Evolutionary conservation across 805 yeast species (phyloP).

Genomic region (Candida saitoana): DNA sequence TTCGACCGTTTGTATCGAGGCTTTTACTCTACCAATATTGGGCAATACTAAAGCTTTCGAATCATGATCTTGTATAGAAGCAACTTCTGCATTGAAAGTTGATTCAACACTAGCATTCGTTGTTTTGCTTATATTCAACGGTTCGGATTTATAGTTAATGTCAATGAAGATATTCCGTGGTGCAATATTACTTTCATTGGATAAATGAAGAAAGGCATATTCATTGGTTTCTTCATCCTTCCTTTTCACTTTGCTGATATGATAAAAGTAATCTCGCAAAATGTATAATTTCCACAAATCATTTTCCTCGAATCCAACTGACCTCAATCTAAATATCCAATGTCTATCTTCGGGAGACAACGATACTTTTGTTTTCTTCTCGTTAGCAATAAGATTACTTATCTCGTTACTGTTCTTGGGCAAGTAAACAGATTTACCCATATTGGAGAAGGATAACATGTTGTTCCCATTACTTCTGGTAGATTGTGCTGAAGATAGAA

Average conservation of each 20-base stretch:
- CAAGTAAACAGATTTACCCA: constrained; percentile 35
- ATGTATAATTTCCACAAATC: constrained; percentile 83
- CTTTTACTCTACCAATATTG: constrained; percentile 25
- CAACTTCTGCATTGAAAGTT: constrained; percentile 6
- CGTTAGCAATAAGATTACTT: constrained; percentile 1
- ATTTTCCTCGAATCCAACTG: constrained; percentile 66
- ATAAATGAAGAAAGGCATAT: constrained; percentile 4
- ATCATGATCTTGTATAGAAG: constrained; percentile 6
- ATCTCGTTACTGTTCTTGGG: constrained; percentile 14
- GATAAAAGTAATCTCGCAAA: constrained; percentile 62
- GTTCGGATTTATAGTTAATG: constrained; percentile 35
- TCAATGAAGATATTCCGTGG: constrained; percentile 39
- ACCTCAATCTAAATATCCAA: constrained; percentile 68
- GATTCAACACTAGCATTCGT: constrained; percentile 17
- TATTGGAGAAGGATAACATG: constrained; percentile 25
- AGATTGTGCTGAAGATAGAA: constrained; percentile 15
- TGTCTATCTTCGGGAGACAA: constrained; percentile 62
- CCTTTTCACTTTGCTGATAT: constrained; percentile 41
- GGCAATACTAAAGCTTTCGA: constrained; percentile 24
- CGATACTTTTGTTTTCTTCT: constrained; percentile 16
- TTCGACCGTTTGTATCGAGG: constrained; percentile 38
- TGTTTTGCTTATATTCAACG: constrained; percentile 13
- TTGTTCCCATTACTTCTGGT: constrained; percentile 11
- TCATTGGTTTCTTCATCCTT: constrained; percentile 1
- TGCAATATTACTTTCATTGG: constrained; percentile 5